Base-by-base conservation (phyloP, 495 filamentous ascomycete genomes). In the Aspergillus cristatus region DNA sequence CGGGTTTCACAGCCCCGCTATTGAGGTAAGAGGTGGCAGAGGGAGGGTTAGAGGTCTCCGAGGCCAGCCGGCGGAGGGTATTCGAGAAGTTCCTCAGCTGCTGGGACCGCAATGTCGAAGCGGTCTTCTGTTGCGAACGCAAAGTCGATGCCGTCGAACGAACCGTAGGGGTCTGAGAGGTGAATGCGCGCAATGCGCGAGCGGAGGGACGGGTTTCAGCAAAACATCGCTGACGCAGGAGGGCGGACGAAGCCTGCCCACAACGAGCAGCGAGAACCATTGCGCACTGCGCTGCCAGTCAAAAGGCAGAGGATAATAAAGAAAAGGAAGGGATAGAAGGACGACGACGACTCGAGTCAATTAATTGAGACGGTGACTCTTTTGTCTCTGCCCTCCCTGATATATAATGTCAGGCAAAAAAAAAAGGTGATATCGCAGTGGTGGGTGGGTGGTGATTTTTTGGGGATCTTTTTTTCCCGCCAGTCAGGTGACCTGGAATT, bases 11-110 rank as follows among this genome's bases (percentile, higher is more conserved):
- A 34, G 76, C 82, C 38, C 87, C 89, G 60, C 86, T 94, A 35
- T 81, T 74, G 38, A 97, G 69, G 59, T 94, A 94, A 35, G 89
- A 84, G 53, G 90, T 80, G 14, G 89, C 81, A 50, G 84, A 82
- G 22, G 88, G 90, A 29, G 86, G 79, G 45, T 72, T 63, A 58
- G 89, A 76, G 26, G 60, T 50, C 42, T 69, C 57, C 10, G 54
- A 40, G 22, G 61, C 57, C 37, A 67, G 44, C 42, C 59, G 60
- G 43, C 43, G 43, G 25, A 67, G 42, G 11, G 60, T 58, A 45
- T 54, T 63, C 25, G 66, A 70, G 52, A 70, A 68, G 20, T 55
- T 48, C 39, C 64, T 63, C 49, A 67, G 50, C 56, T 70, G 66
- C 50, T 68, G 55, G n/a, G 61, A 58, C 26, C 57, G 60, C 50